Evolutionary conservation across 225 moss, liverwort and hornwort genomes (phyloP).

Genomic region (Bryoerythrophyllum caledonicum): DNA sequence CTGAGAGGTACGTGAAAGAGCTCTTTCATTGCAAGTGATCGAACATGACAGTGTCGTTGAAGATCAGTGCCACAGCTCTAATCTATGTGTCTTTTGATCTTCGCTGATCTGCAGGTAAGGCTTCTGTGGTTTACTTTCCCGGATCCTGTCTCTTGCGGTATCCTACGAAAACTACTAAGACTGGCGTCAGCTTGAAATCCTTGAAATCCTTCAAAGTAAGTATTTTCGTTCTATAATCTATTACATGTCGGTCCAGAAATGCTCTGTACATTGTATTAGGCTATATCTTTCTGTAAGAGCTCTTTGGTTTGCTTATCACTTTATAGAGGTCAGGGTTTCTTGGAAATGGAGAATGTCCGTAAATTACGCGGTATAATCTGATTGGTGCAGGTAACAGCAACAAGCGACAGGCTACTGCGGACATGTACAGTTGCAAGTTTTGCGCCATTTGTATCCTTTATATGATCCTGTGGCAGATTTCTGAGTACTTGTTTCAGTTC

Average conservation of each 20-base stretch:
- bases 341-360: slow-evolving; percentile 4
- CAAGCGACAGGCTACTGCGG: slow-evolving; percentile 75
- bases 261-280: too few relatives aligned
- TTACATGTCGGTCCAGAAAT: neutral
- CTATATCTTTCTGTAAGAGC: neutral
- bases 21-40: slow-evolving; percentile 1
- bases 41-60: neutral
- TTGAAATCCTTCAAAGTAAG: slow-evolving; percentile 81
- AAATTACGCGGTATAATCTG: neutral
- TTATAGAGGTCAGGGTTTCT: neutral
- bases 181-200: slow-evolving; percentile 52
- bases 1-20: slow-evolving; percentile 54
- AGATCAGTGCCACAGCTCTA: slow-evolving; percentile 6
- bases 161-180: slow-evolving; percentile 55
- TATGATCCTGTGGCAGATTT: neutral
- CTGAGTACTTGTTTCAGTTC: neutral
- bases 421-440: slow-evolving; percentile 60
- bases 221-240: neutral
- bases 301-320: slow-evolving; percentile 9
- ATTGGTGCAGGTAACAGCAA: slow-evolving; percentile 67
- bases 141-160: slow-evolving; percentile 80
- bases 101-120: slow-evolving; percentile 54
- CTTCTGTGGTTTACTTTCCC: slow-evolving; percentile 70
- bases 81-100: slow-evolving; percentile 7
- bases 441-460: slow-evolving; percentile 46